Evolutionary conservation across 345 rosid species (phyloP).

Genomic region (Toxicodendron radicans): DNA sequence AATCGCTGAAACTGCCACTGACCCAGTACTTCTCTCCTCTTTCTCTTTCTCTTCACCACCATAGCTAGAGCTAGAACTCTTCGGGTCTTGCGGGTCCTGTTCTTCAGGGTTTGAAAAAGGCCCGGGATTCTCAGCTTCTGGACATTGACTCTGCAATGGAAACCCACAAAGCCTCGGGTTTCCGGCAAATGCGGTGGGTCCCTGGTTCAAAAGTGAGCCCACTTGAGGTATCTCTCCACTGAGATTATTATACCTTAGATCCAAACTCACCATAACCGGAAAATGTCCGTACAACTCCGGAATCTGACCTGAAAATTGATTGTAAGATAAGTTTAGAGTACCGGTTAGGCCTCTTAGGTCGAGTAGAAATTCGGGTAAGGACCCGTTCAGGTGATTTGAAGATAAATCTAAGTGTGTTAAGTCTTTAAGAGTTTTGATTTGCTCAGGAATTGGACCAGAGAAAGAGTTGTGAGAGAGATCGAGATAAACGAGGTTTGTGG

Average conservation of each 20-base stretch:
- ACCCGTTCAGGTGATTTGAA: slow-evolving; percentile 63
- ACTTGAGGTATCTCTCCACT: slow-evolving; percentile 79
- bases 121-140: slow-evolving; percentile 50
- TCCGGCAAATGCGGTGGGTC: slow-evolving; percentile 92
- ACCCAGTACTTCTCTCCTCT: slow-evolving; percentile 30
- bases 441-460: slow-evolving; percentile 57
- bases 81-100: slow-evolving; percentile 43
- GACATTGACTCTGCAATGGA: slow-evolving; percentile 66
- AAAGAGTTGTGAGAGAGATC: slow-evolving; percentile 79
- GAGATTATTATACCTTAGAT: slow-evolving; percentile 77
- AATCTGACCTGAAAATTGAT: slow-evolving; percentile 66
- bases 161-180: slow-evolving; percentile 87
- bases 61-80: slow-evolving; percentile 25
- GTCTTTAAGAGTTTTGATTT: slow-evolving; percentile 43
- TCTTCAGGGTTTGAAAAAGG: slow-evolving; percentile 39
- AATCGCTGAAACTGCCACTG: slow-evolving; percentile 54
- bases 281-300: slow-evolving; percentile 70
- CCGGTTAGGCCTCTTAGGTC: slow-evolving; percentile 63
- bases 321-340: slow-evolving; percentile 73
- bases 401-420: slow-evolving; percentile 74
- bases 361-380: slow-evolving; percentile 64
- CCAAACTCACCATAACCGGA: slow-evolving; percentile 77
- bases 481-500: slow-evolving; percentile 47
- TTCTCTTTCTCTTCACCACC: slow-evolving; percentile 19
- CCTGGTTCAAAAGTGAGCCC: slow-evolving; percentile 87